These are phyloP conservation scores for Adansonia rubrostipa DNA, from an alignment of 441 rosid species.

Conservation along the genomic window DNA sequence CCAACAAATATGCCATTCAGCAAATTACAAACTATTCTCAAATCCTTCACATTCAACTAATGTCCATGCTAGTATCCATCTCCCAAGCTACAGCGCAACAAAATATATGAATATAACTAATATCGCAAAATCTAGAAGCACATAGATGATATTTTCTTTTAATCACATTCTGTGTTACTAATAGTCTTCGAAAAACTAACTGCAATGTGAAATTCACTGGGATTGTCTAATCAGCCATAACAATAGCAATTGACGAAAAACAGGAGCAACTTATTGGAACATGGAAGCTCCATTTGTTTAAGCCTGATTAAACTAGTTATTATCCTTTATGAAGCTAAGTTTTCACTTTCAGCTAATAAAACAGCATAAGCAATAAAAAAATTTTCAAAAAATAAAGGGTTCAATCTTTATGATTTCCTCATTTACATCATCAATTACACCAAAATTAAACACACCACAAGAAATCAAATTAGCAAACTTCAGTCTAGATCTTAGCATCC, in stretches of 20 bases:
- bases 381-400: no score
- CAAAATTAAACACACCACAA: no score
- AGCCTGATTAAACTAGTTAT: no score
- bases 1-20: neutral
- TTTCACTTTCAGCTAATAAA: no score
- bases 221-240: neutral
- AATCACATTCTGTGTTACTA: neutral
- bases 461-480: no score
- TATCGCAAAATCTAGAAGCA: neutral
- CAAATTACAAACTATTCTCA: neutral
- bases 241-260: neutral
- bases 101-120: neutral
- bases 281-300: neutral
- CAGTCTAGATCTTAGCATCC: no score
- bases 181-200: neutral
- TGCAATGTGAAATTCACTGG: neutral
- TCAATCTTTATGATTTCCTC: no score
- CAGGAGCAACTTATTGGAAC: neutral
- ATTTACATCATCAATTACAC: no score
- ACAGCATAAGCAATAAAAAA: no score
- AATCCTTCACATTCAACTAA: neutral
- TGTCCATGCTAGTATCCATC: neutral
- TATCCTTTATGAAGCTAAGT: no score
- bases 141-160: neutral
- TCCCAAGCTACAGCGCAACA: neutral